A percentile compares a stretch with the other conserved stretches of the same genome.
phyloP scores from a whole-genome alignment of 306 rosid genomes.

The Quercus ilex region DNA sequence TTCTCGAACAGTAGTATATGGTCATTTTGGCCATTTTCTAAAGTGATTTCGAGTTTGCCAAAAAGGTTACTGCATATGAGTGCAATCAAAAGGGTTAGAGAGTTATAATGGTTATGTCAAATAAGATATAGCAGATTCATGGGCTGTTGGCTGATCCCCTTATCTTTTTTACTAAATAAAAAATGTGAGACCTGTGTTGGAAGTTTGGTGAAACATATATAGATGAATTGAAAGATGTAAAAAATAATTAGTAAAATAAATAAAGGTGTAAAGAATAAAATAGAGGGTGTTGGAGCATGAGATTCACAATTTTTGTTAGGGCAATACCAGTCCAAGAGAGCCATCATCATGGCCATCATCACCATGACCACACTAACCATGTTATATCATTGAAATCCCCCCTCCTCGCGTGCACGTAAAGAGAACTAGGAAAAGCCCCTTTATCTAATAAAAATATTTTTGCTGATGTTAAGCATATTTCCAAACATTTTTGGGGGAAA shows the following conservation, averaged over 20 bases:
- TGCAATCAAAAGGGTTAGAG: too few species aligned
- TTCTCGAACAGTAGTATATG: too few species aligned
- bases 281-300: not conserved
- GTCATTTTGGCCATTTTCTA: too few species aligned
- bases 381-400: conserved; percentile 6
- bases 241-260: not conserved
- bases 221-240: not conserved
- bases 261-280: not conserved
- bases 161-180: too few species aligned
- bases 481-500: too few species aligned
- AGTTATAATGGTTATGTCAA: too few species aligned
- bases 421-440: not conserved
- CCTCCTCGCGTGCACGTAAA: conserved; percentile 38
- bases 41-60: not conserved
- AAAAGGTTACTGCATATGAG: not conserved
- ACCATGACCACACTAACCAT: conserved; percentile 6
- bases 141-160: too few species aligned
- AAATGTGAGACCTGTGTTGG: not conserved
- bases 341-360: conserved; percentile 5
- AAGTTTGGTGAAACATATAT: not conserved
- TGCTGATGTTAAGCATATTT: too few species aligned
- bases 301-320: not conserved
- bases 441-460: not conserved
- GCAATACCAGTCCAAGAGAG: not conserved
- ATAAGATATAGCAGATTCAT: too few species aligned